These are phyloP conservation scores for Arthrobotrys megalospora DNA, from an alignment of 2,329 filamentous ascomycete species.

Conservation along the genomic window DNA sequence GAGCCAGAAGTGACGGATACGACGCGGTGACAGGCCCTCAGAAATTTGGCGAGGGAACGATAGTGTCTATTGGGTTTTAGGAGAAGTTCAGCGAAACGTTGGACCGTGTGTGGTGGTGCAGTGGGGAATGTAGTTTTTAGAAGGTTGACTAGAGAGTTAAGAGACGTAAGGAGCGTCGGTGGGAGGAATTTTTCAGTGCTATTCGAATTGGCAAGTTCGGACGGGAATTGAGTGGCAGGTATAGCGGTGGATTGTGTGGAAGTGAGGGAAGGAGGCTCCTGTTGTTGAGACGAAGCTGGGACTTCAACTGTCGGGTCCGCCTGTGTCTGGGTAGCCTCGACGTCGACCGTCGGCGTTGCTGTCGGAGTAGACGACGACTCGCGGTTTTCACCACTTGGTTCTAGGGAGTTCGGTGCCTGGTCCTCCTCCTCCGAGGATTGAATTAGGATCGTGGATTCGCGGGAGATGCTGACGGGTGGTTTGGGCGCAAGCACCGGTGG, in stretches of 20 bases:
- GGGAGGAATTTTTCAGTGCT: constrained; percentile 58
- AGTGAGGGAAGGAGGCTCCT: neutral
- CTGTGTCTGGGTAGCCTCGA: constrained; percentile 53
- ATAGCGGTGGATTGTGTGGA: constrained; percentile 46
- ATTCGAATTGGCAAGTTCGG: constrained; percentile 25
- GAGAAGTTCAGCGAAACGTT: constrained; percentile 89
- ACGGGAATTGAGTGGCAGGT: constrained; percentile 45
- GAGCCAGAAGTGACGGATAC: constrained; percentile 88
- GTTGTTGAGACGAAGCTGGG: constrained; percentile 20
- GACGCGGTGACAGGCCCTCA: constrained; percentile 91
- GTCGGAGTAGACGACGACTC: constrained; percentile 33
- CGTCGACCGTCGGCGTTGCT: constrained; percentile 39
- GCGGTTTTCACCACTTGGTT: constrained; percentile 26
- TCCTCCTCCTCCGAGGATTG: constrained; percentile 50
- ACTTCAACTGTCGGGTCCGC: constrained; percentile 26
- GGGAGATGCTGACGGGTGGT: constrained; percentile 54
- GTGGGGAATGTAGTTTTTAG: constrained; percentile 78
- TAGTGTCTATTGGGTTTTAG: constrained; percentile 84
- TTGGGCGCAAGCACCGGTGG: constrained; percentile 46
- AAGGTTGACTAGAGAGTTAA: constrained; percentile 69
- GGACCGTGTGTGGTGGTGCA: constrained; percentile 90
- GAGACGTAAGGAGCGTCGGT: constrained; percentile 66
- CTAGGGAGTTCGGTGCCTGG: constrained; percentile 31
- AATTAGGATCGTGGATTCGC: constrained; percentile 51
- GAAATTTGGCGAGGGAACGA: constrained; percentile 83